These are phyloP conservation scores for Lactarius deliciosus DNA, from an alignment of 768 basidiomycete genomes.

Conservation along the genomic window DNA sequence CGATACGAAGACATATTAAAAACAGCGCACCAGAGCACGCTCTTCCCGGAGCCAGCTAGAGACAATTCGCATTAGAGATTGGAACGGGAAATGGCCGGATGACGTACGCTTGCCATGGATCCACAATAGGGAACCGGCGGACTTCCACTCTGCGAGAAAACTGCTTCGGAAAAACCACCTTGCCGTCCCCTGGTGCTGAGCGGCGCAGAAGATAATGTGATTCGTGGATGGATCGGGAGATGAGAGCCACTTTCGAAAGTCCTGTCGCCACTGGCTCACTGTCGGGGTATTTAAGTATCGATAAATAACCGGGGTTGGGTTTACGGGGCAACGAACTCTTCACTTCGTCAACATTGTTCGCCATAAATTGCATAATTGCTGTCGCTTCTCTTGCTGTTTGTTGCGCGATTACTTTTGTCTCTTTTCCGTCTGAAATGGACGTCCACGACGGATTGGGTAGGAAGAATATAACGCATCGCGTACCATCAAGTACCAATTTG, in stretches of 20 bases:
- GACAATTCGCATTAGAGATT: neutral
- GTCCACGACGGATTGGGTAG: neutral
- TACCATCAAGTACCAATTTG: neutral
- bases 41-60: neutral
- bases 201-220: neutral
- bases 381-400: neutral
- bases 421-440: neutral
- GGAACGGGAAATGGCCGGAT: neutral
- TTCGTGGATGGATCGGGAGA: neutral
- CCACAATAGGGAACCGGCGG: neutral
- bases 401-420: neutral
- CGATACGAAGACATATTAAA: no score
- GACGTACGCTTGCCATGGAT: neutral
- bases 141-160: neutral
- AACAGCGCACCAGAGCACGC: neutral
- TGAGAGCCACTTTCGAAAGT: neutral
- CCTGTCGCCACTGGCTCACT: neutral
- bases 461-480: neutral
- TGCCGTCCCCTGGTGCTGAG: neutral
- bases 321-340: neutral
- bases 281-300: neutral
- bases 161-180: neutral
- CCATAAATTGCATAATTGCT: neutral
- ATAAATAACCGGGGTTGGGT: neutral
- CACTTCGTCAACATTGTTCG: neutral